A percentile compares a stretch with the other conserved stretches of the same genome.
These are phyloP conservation scores for Blastobotrys malaysiensis DNA, from an alignment of 1,139 yeast species.

Conservation along the genomic window DNA sequence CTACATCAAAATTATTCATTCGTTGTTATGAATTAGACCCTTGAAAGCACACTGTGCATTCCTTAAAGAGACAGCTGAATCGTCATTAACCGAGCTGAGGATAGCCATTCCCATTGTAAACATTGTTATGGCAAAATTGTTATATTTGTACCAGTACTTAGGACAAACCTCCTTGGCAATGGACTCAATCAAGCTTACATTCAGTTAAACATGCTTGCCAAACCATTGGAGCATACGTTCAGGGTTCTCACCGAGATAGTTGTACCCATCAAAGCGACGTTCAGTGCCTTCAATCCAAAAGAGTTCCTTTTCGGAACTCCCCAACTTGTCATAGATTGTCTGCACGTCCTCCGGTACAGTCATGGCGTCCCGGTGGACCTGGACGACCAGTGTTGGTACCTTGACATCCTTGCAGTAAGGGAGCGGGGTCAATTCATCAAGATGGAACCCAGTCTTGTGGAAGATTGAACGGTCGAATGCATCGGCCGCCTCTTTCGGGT, in stretches of 20 bases:
- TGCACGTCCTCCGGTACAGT: neutral
- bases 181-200: no score
- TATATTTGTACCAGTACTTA: no score
- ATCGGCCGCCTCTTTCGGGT: neutral
- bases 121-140: no score
- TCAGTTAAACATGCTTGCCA: neutral
- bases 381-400: neutral
- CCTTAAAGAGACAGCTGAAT: no score
- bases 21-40: no score
- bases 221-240: neutral
- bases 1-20: no score
- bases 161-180: no score
- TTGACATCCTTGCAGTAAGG: neutral
- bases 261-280: neutral
- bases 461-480: neutral
- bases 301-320: neutral
- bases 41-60: no score
- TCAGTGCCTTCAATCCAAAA: neutral
- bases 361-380: neutral
- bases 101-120: no score
- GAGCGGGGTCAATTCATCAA: neutral
- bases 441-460: neutral
- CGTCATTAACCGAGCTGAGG: no score
- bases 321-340: neutral
- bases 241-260: neutral